A percentile compares a stretch with the other conserved stretches of the same genome.
Conservation (phyloP, 305 asterid species). For the Ilex paraguariensis region DNA sequence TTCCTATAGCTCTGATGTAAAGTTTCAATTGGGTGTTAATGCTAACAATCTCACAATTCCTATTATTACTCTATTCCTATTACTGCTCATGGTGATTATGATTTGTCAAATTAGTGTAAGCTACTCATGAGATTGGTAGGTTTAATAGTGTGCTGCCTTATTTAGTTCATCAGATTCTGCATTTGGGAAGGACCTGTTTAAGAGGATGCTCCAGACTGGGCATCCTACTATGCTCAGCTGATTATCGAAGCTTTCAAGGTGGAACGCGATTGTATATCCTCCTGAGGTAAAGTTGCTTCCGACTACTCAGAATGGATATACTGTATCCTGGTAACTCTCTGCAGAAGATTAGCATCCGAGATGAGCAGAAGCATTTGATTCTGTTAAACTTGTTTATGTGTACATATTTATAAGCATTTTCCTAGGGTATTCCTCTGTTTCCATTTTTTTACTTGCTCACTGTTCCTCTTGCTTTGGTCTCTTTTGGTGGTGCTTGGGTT, state of each 20-base stretch:
- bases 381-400: background rate
- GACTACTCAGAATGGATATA: too few species aligned
- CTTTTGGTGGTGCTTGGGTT: too few species aligned
- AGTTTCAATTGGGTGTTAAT: background rate
- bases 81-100: background rate
- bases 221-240: slow-evolving; percentile 92
- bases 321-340: too few species aligned
- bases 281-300: background rate
- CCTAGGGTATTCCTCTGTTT: too few species aligned
- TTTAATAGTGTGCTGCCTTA: slow-evolving; percentile 43
- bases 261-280: background rate
- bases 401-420: background rate
- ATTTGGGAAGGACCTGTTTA: slow-evolving; percentile 91
- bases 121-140: slow-evolving; percentile 37
- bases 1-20: background rate
- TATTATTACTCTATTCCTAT: background rate
- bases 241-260: slow-evolving; percentile 19
- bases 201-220: slow-evolving; percentile 96
- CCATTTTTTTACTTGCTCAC: too few species aligned
- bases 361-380: too few species aligned
- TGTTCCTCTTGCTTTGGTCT: too few species aligned
- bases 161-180: slow-evolving; percentile 94
- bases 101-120: background rate
- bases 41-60: background rate
- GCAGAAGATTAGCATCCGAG: too few species aligned